These are phyloP conservation scores for Sesbania bispinosa DNA, from an alignment of 306 rosid genomes.

Conservation along the genomic window DNA sequence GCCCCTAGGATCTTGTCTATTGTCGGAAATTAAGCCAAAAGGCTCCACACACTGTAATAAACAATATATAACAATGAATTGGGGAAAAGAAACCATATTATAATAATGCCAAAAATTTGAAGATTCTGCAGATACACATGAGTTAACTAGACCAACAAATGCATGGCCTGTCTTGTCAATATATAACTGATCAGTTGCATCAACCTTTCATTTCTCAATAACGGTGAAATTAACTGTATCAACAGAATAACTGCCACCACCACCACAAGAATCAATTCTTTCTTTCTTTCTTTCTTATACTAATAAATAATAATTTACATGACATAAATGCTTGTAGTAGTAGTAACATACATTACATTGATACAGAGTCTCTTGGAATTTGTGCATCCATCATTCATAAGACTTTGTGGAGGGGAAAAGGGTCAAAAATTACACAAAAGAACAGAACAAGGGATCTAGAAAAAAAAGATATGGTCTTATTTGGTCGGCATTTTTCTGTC, in stretches of 20 bases:
- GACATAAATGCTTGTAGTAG: too few species aligned
- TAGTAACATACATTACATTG: too few species aligned
- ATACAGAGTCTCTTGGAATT: slow-evolving; percentile 48
- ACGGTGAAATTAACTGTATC: slow-evolving; percentile 48
- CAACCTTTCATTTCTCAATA: slow-evolving; percentile 38
- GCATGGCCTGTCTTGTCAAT: slow-evolving; percentile 45
- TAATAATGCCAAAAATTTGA: slow-evolving; percentile 34
- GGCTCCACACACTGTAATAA: too few species aligned
- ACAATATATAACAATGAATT: neutral
- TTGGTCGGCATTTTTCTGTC: slow-evolving; percentile 59
- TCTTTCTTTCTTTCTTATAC: too few species aligned
- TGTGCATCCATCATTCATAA: slow-evolving; percentile 38
- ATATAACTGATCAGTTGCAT: slow-evolving; percentile 24
- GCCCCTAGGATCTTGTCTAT: too few species aligned
- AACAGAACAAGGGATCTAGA: slow-evolving; percentile 50
- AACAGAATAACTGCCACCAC: slow-evolving; percentile 60
- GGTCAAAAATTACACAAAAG: slow-evolving; percentile 34
- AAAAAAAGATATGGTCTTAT: slow-evolving; percentile 58
- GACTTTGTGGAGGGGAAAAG: neutral
- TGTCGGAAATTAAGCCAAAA: too few species aligned
- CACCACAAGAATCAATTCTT: slow-evolving; percentile 16
- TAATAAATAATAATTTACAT: slow-evolving; percentile 14
- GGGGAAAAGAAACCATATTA: neutral
- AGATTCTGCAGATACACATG: slow-evolving; percentile 43
- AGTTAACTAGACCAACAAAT: slow-evolving; percentile 30